A percentile compares a stretch with the other conserved stretches of the same genome.
These are phyloP conservation scores for Elaeagnus macrophylla DNA, from an alignment of 306 rosid species.

Conservation along the genomic window DNA sequence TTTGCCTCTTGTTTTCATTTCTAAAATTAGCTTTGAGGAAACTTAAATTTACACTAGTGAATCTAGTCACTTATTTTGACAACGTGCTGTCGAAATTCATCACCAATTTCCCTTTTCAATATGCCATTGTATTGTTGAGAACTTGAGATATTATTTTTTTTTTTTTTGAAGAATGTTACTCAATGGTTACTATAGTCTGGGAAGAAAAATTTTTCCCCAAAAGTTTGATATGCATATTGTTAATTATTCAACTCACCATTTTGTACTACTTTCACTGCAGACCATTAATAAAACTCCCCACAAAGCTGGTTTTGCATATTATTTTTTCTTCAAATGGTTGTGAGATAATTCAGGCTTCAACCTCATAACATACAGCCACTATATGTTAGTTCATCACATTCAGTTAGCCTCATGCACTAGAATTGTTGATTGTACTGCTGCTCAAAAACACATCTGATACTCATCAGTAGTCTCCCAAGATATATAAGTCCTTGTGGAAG, in stretches of 20 bases:
- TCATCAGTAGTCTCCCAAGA: slow-evolving; percentile 58
- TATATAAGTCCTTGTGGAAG: too few species aligned
- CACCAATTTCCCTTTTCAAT: not conserved
- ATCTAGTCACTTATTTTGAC: not conserved
- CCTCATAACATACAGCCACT: slow-evolving; percentile 34
- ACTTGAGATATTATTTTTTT: not conserved
- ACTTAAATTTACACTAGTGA: not conserved
- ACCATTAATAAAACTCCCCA: slow-evolving; percentile 67
- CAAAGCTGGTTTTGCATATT: slow-evolving; percentile 39
- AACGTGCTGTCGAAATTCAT: not conserved
- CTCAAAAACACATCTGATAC: slow-evolving; percentile 59
- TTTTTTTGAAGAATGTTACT: slow-evolving; percentile 20
- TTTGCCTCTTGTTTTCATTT: not conserved
- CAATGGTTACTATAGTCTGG: slow-evolving; percentile 6
- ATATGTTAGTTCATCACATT: slow-evolving; percentile 37
- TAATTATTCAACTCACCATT: slow-evolving; percentile 3
- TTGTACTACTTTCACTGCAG: slow-evolving; percentile 39
- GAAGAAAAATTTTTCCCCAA: slow-evolving; percentile 6
- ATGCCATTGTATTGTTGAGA: slow-evolving; percentile 10
- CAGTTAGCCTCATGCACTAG: slow-evolving; percentile 51
- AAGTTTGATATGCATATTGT: slow-evolving; percentile 21
- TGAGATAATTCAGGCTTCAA: slow-evolving; percentile 40
- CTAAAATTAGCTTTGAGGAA: not conserved
- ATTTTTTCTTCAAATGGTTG: slow-evolving; percentile 41
- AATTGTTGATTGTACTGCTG: slow-evolving; percentile 60